Percentiles rank a stretch among this genome's conserved stretches.
Evolutionary conservation across 2,329 filamentous ascomycete species (phyloP).

Genomic region (Cordyceps fumosorosea): DNA sequence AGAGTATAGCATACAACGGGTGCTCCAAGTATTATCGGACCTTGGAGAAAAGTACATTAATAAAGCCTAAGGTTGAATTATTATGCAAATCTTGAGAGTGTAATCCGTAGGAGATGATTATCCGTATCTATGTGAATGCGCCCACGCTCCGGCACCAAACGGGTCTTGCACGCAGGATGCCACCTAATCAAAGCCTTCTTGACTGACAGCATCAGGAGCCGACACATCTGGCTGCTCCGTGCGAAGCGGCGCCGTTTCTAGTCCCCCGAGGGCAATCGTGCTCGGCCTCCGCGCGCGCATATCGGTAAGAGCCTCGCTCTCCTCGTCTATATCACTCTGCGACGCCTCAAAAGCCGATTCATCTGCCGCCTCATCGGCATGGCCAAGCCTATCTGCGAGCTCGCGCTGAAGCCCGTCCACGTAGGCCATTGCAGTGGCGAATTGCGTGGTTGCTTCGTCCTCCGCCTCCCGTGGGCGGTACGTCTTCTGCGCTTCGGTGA

Average conservation of each 20-base stretch:
- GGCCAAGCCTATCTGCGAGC: slow-evolving; percentile 41
- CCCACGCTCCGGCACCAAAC: neutral
- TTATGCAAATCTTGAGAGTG: neutral
- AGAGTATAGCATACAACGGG: too few relatives aligned
- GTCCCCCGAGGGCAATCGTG: slow-evolving; percentile 37
- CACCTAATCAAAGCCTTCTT: slow-evolving; percentile 10
- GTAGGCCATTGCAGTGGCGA: slow-evolving; percentile 44
- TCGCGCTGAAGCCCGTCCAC: slow-evolving; percentile 45
- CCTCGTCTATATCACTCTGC: slow-evolving; percentile 38
- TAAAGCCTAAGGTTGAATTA: neutral
- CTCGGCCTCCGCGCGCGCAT: slow-evolving; percentile 45
- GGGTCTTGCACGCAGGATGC: neutral
- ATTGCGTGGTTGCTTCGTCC: slow-evolving; percentile 44
- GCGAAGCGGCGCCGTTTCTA: slow-evolving; percentile 41
- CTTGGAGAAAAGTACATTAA: neutral
- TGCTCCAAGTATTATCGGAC: neutral
- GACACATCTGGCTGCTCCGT: neutral
- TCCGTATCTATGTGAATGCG: neutral
- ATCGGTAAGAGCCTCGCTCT: slow-evolving; percentile 47
- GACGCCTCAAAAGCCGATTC: slow-evolving; percentile 27
- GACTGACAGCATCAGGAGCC: neutral
- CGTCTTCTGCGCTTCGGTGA: slow-evolving; percentile 59
- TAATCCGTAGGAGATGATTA: neutral
- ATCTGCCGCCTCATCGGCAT: slow-evolving; percentile 20
- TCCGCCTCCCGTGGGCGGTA: slow-evolving; percentile 45